These are phyloP conservation scores for Coemansia interrupta DNA, from an alignment of 192 early-diverging fungal genomes.

Conservation along the genomic window DNA sequence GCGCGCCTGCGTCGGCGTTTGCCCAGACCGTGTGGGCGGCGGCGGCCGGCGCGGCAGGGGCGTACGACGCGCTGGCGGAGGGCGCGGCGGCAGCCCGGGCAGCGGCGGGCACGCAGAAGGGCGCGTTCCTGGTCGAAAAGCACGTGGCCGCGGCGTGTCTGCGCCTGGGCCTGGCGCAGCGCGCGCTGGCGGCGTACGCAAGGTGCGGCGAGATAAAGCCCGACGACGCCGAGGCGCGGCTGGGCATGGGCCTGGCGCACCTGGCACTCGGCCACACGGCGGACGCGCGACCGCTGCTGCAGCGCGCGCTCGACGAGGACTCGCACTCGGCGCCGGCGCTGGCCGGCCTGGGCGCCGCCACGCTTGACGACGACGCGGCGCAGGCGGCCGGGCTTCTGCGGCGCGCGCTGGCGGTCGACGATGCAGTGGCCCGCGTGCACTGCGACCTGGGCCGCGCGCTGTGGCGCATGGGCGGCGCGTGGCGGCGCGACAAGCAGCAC, in stretches of 20 bases:
- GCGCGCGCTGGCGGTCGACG: too few relatives aligned
- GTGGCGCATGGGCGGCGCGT: slow-evolving; percentile 50
- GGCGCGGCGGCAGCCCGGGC: slow-evolving; percentile 17
- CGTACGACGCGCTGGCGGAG: slow-evolving; percentile 18
- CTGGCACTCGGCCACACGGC: slow-evolving; percentile 52
- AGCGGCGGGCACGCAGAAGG: not conserved
- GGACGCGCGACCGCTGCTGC: slow-evolving; percentile 59
- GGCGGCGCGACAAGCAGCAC: slow-evolving; percentile 52
- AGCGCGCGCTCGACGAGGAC: slow-evolving; percentile 49
- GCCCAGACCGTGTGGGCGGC: slow-evolving; percentile 21
- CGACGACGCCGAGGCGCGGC: slow-evolving; percentile 47
- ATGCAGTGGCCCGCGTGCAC: slow-evolving; percentile 15
- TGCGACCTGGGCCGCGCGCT: slow-evolving; percentile 54
- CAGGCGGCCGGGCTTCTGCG: too few relatives aligned
- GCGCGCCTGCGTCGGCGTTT: slow-evolving; percentile 36
- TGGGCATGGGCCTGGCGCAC: slow-evolving; percentile 55
- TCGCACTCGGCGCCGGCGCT: slow-evolving; percentile 46
- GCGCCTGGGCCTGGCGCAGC: slow-evolving; percentile 56
- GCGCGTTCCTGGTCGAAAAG: slow-evolving; percentile 43
- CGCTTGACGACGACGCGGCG: slow-evolving; percentile 29
- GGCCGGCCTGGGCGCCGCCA: slow-evolving; percentile 69
- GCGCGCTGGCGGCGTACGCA: slow-evolving; percentile 57
- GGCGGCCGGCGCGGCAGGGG: slow-evolving; percentile 5
- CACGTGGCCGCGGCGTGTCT: slow-evolving; percentile 62
- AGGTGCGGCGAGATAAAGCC: slow-evolving; percentile 48